These are phyloP conservation scores for Penstemon eatonii DNA, from an alignment of 257 asterid species.

Conservation along the genomic window DNA sequence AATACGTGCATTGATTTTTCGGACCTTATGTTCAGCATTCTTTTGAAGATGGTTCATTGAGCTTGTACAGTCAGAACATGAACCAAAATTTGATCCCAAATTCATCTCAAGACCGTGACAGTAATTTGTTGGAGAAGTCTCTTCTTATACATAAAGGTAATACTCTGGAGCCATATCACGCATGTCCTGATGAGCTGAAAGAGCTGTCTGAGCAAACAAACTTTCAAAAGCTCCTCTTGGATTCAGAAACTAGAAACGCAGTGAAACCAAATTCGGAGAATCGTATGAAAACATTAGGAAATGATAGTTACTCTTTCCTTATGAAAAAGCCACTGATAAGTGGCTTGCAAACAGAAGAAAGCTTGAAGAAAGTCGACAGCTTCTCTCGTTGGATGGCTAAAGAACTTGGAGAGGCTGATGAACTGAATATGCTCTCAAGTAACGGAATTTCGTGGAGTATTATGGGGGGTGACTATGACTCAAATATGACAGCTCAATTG, in stretches of 20 bases:
- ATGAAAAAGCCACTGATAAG: conserved; percentile 58
- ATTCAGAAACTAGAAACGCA: conserved; percentile 38
- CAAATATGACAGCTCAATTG: conserved; percentile 63
- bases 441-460: conserved; percentile 67
- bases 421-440: conserved; percentile 57
- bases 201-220: conserved; percentile 41
- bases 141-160: conserved; percentile 43
- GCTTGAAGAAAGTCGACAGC: conserved; percentile 95
- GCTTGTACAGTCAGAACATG: conserved; percentile 27
- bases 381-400: conserved; percentile 89
- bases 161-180: conserved; percentile 36
- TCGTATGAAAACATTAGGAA: conserved; percentile 38
- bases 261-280: conserved; percentile 44
- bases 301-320: conserved; percentile 46
- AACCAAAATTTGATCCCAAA: conserved; percentile 34
- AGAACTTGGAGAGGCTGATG: conserved; percentile 77
- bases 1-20: background rate
- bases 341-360: conserved; percentile 59
- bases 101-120: conserved; percentile 28
- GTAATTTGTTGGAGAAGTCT: conserved; percentile 38
- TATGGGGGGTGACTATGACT: conserved; percentile 60
- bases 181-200: conserved; percentile 45
- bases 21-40: conserved; percentile 30
- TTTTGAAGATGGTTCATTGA: conserved; percentile 35
- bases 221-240: conserved; percentile 44